Base-by-base conservation (phyloP, 345 rosid genomes). In the Aquilaria yunnanensis region DNA sequence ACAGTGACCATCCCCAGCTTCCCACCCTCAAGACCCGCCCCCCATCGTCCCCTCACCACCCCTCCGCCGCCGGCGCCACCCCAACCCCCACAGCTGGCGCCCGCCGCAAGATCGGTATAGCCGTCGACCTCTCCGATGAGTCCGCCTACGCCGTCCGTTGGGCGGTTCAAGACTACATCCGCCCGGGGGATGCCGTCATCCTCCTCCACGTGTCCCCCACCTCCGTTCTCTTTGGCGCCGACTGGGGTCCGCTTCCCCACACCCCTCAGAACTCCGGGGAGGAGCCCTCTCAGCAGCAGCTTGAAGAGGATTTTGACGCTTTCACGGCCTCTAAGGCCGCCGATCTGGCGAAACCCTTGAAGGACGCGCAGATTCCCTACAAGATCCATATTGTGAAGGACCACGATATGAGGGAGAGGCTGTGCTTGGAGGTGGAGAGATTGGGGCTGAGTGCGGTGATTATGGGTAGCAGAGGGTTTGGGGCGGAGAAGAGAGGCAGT, bases 141-240 rank as follows among this genome's bases (percentile, higher is more conserved):
- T 81, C 88, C 58, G 86, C 97, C 33, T 78, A 67, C 75, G 92
- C 99, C 50, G 97, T 93, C 61, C 81, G 75, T 66, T 93, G 98
- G 98, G 89, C 99, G 14, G 95, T 88, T 54, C 60, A 78, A 52
- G 78, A 94, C 70, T 94, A 94, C 82, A 66, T 88, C 74, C 99
- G 99, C 45, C 90, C 90, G 10, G 99, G 97, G 0, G 97, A 94
- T 63, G 92, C 92, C 49, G 96, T 90, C 71, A 70, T 94, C 73
- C 85, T 94, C 59, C 85, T 94, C 80, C 99, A 94, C 70, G 99
- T 94, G n/a, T 83, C 95, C 48, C 95, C 99, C 6, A 94, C 99
- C 60, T 88, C 95, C 69, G 92, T 88, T 43, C 92, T 94, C 57
- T 90, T 79, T 70, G 99, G 99, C 60, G 99, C 99, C 56, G 99